Evolutionary conservation across 352 stramenopile genomes (phyloP), one percentile per base, ranked within the genome.

Genomic region (Phytophthora pistaciae): DNA sequence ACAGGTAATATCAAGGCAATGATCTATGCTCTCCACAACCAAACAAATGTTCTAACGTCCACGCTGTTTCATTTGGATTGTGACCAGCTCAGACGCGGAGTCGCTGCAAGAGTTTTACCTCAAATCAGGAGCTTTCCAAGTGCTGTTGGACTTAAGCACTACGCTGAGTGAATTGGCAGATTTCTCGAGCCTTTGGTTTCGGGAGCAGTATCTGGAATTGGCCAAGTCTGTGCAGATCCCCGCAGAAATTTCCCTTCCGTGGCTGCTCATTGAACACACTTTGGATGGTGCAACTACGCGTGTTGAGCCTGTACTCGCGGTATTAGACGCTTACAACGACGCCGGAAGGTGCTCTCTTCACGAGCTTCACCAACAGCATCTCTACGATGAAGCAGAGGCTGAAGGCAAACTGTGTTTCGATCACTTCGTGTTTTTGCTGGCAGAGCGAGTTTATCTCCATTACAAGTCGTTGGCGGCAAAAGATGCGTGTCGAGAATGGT

Each of bases 311-410:
- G 62, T 85, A 3, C 54, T 95, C 2, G 89, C 85, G 42, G 61
- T 94, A 10, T 52, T 97, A 33, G 90, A 97, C 44, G 64, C 91
- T 20, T 98, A 98, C 75, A 96, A 97, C 55, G 90, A 98, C 54
- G 88, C 91, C 13, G 83, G 76, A 0, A 72, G 80, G 33, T 66
- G 52, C 18, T 80, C 85, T 2, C 59, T 97, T 2, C 75, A 82
- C 31, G 38, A 68, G n/a, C 62, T 92, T n/a, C 82, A 83, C 54
- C 79, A 87, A 57, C 83, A 91, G 46, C 85, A 80, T 46, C 64
- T 98, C 9, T 95, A 83, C 64, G 82, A 97, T 55, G 92, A 98
- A 74, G 82, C 91, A 7, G 75, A 95, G 64, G 84, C 90, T 0
- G 92, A 98, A 79, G 85, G 87, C 3, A 92, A 82, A 55, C 62